Evolutionary conservation across 2,329 filamentous ascomycete genomes (phyloP).

Genomic region (Chaetomium sp.): DNA sequence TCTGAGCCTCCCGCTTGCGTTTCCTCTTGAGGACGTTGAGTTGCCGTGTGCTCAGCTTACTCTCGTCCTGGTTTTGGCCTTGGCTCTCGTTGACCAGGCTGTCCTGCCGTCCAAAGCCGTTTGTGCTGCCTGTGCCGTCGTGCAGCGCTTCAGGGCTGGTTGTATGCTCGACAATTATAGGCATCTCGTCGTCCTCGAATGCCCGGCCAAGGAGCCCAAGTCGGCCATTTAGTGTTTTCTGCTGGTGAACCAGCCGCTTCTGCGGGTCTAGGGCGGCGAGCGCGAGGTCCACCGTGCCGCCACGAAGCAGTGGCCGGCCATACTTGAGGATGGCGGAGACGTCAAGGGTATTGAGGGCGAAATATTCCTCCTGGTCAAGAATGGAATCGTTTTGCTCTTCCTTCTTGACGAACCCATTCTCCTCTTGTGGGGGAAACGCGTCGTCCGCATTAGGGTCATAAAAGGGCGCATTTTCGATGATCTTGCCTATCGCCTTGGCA

Average conservation of each 20-base stretch:
- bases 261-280: constrained; percentile 80
- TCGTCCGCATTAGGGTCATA: constrained; percentile 88
- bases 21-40: constrained; percentile 94
- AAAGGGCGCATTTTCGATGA: constrained; percentile 81
- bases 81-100: constrained; percentile 41
- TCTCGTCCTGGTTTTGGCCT: constrained; percentile 59
- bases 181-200: constrained; percentile 79
- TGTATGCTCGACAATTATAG: constrained; percentile 62
- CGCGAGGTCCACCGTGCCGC: constrained; percentile 82
- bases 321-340: constrained; percentile 77
- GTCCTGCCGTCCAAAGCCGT: constrained; percentile 41
- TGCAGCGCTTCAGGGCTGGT: constrained; percentile 50
- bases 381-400: constrained; percentile 59
- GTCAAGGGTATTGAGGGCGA: constrained; percentile 75
- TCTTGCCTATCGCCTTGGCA: constrained; percentile 91
- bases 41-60: constrained; percentile 84
- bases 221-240: constrained; percentile 80
- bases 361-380: constrained; percentile 60
- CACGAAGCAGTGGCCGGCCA: constrained; percentile 82
- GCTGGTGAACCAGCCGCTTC: constrained; percentile 80
- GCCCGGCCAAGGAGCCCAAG: constrained; percentile 83
- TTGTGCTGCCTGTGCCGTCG: constrained; percentile 41
- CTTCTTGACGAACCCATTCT: constrained; percentile 55
- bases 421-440: constrained; percentile 47
- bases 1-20: constrained; percentile 84